Percentiles rank a stretch among this genome's conserved stretches.
Evolutionary conservation across 169 alveolate species (phyloP).

Genomic region (Plasmodium billcollinsi): DNA sequence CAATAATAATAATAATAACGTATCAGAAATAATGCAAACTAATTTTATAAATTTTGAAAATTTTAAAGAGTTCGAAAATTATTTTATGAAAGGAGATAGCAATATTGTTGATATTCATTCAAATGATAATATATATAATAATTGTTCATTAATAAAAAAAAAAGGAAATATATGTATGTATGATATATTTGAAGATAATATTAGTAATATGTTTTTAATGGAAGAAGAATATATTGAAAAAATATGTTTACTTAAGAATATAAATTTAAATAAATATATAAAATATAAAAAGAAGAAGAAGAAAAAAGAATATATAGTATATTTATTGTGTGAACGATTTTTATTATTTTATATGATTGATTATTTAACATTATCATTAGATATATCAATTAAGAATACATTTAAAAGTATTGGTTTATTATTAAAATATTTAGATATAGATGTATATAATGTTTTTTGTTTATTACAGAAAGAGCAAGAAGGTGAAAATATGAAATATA

Average conservation of each 20-base stretch:
- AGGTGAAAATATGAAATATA: slow-evolving; percentile 34
- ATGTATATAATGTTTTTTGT: slow-evolving; percentile 62
- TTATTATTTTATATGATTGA: slow-evolving; percentile 70
- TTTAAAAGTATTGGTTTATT: slow-evolving; percentile 51
- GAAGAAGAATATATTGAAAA: slow-evolving; percentile 65
- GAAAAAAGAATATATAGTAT: slow-evolving; percentile 62
- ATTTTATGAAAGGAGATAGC: neutral
- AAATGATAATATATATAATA: neutral
- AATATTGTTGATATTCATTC: neutral
- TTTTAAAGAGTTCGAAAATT: no score
- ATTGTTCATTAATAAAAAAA: neutral
- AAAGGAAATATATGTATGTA: neutral
- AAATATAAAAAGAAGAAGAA: slow-evolving; percentile 66
- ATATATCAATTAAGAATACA: slow-evolving; percentile 64
- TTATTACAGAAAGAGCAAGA: slow-evolving; percentile 65
- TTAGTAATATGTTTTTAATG: slow-evolving; percentile 45
- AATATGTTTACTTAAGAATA: slow-evolving; percentile 62
- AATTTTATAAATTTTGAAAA: no score
- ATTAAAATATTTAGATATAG: slow-evolving; percentile 51
- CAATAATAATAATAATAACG: neutral
- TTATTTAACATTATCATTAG: slow-evolving; percentile 56
- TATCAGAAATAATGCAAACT: no score
- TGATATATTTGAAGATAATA: slow-evolving; percentile 21
- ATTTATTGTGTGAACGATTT: slow-evolving; percentile 63
- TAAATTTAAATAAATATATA: slow-evolving; percentile 46